Evolutionary conservation across 2,329 filamentous ascomycete species (phyloP), one percentile per base, ranked within the genome.

Genomic region (Purpureocillium takamizusanense): DNA sequence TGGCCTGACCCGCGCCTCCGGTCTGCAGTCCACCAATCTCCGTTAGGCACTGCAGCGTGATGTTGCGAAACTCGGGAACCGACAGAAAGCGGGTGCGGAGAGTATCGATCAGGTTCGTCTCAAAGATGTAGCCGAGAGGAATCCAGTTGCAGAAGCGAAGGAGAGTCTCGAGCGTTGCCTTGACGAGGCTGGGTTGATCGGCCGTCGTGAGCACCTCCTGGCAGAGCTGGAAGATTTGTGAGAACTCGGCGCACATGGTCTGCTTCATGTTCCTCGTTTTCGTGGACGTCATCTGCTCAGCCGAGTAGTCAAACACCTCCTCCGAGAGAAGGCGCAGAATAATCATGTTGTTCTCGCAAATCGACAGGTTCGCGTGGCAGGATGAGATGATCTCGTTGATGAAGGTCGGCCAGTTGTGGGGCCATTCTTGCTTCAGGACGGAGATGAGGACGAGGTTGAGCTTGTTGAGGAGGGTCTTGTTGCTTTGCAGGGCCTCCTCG

Each of bases 271-370:
- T 95, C 54, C 89, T 81, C 31, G 89, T 94, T 72, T 98, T 98
- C 42, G 84, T 78, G 29, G 90, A 95, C n/a, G 92, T 98, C 90
- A 98, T 95, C 61, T 95, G 87, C 57, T 98, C 92, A 47, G 90
- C 87, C 2, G 92, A 98, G 64, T 94, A 98, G 68, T 98, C 92
- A 57, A 98, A 98, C 29, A 98, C 90, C 63, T 98, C 92, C 62
- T 98, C 92, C 7, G 92, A 98, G 33, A 98, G 76, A 52, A 98
- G 70, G 43, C 92, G 83, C 51, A 98, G 76, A 52, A 98, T 97
- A 47, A 86, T 88, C 92, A 98, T 98, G 72, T 98, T 98, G 71
- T 98, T 98, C 69, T 98, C 92, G 76, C 94, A 98, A 53, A 98
- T 94, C 29, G 90, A 92, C 38, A 98, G 72, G 63, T 85, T 95